A percentile compares a stretch with the other conserved stretches of the same genome.
Conservation (phyloP, 768 basidiomycete species). For the Suillus cothurnatus region DNA sequence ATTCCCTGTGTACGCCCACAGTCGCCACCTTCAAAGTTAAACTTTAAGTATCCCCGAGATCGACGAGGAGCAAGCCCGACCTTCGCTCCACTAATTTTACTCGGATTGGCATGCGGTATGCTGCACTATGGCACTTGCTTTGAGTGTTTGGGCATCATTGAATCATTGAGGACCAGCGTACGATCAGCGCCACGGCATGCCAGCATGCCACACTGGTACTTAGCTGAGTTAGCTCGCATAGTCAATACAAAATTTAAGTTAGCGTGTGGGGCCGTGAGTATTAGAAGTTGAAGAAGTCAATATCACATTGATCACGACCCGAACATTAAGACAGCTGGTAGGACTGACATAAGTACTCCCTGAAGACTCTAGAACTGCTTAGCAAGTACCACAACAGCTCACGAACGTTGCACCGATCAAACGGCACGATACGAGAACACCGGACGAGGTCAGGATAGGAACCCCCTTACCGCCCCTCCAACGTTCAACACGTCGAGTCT, state of each 20-base stretch:
- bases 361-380: not conserved
- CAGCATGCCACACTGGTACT: not conserved
- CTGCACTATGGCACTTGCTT: not conserved
- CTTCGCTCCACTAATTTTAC: not conserved
- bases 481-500: conserved; percentile 88
- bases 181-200: not conserved
- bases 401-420: not conserved
- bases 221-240: too few species aligned
- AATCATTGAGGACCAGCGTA: not conserved
- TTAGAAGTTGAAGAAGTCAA: conserved; percentile 3
- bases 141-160: not conserved
- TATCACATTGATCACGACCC: not conserved
- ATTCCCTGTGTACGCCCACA: not conserved
- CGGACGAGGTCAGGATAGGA: conserved; percentile 54
- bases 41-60: not conserved
- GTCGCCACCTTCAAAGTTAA: conserved; percentile 3
- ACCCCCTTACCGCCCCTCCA: conserved; percentile 88
- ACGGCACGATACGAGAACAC: not conserved
- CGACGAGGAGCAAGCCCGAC: not conserved
- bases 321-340: not conserved
- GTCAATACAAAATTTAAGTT: not conserved
- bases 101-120: not conserved
- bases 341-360: conserved; percentile 1
- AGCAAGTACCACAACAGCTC: not conserved
- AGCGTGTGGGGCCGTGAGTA: conserved; percentile 1